These are phyloP conservation scores for Calonectria ilicicola DNA, from an alignment of 2,329 filamentous ascomycete species.

Conservation along the genomic window DNA sequence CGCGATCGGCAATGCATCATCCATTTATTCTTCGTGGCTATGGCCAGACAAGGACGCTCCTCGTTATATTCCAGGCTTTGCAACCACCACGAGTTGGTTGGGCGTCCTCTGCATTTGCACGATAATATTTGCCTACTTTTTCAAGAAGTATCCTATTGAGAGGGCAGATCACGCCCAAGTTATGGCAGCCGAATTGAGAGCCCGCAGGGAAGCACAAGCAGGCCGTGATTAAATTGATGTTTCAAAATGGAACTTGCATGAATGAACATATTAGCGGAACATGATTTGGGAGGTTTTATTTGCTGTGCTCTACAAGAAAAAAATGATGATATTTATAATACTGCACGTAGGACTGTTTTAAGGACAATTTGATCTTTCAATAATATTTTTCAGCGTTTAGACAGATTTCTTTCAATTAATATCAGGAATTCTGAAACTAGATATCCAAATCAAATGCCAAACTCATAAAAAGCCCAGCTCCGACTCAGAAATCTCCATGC, in stretches of 20 bases:
- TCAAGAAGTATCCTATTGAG: neutral
- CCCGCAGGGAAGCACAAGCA: neutral
- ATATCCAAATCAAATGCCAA: neutral
- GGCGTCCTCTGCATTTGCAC: neutral
- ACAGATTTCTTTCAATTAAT: no score
- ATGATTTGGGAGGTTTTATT: no score
- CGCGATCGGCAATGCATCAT: constrained; percentile 7
- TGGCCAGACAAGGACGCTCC: constrained; percentile 19
- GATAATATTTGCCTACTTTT: neutral
- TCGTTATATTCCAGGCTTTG: constrained; percentile 17
- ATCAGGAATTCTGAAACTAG: no score
- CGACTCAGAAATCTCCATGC: neutral
- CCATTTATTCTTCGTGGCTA: constrained; percentile 16
- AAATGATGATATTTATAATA: no score
- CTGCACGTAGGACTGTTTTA: no score
- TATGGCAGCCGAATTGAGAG: neutral
- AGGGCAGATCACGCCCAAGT: neutral
- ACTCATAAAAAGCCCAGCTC: neutral
- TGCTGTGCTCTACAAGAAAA: no score
- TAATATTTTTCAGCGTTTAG: no score
- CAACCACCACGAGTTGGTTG: constrained; percentile 1
- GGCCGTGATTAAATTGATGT: neutral
- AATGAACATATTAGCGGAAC: no score
- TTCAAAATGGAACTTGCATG: no score
- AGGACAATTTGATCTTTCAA: no score